Conservation (phyloP, 495 filamentous ascomycete species). For the Penicillium paradoxum region DNA sequence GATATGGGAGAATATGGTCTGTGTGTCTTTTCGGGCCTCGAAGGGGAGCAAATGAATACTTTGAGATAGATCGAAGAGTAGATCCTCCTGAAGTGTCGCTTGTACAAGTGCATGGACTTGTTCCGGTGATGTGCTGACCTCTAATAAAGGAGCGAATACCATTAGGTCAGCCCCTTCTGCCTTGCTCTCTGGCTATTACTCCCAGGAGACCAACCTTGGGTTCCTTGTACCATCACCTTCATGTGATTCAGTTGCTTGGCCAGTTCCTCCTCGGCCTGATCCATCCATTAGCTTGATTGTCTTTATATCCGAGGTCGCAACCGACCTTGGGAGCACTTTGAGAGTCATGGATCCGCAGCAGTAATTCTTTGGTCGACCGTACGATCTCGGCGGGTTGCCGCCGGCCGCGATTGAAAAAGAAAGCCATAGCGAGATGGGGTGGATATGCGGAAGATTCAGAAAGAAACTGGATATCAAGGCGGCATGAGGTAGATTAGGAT, state of each 20-base stretch:
- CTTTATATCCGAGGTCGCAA: constrained; percentile 36
- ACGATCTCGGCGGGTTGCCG: constrained; percentile 53
- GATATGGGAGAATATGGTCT: constrained; percentile 84
- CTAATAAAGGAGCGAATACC: constrained; percentile 45
- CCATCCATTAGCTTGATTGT: constrained; percentile 5
- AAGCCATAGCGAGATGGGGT: constrained; percentile 60
- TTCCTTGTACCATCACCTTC: constrained; percentile 79
- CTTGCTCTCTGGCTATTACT: background rate
- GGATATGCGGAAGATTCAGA: constrained; percentile 8
- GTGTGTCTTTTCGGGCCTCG: constrained; percentile 85
- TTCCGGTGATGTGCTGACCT: constrained; percentile 79
- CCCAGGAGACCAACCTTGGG: constrained; percentile 54
- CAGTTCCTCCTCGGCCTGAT: constrained; percentile 66
- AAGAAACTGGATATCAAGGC: constrained; percentile 2
- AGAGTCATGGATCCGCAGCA: constrained; percentile 44
- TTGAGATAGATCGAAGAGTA: constrained; percentile 74
- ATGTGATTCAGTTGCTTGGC: constrained; percentile 74
- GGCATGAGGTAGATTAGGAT: background rate
- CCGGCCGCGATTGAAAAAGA: constrained; percentile 75
- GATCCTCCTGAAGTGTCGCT: constrained; percentile 77
- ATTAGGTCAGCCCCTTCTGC: background rate
- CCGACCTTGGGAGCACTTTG: constrained; percentile 42
- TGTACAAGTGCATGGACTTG: constrained; percentile 76
- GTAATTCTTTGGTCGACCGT: constrained; percentile 52
- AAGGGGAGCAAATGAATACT: constrained; percentile 82